These are phyloP conservation scores for Entelexis sorbosivorans DNA, from an alignment of 1,139 yeast species.

Conservation along the genomic window DNA sequence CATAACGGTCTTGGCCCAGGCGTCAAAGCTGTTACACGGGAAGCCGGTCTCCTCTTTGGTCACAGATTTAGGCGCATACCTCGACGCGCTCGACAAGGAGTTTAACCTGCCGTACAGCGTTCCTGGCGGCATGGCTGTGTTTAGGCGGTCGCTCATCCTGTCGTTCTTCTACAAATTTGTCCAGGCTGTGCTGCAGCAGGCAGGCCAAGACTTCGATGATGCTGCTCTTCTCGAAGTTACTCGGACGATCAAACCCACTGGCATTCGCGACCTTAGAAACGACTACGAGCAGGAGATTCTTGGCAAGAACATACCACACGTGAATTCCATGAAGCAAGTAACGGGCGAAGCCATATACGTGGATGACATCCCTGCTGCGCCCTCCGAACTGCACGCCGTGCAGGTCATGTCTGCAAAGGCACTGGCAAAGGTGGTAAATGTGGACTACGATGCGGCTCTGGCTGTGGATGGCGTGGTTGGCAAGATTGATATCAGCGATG, in stretches of 20 bases:
- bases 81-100: slow-evolving; percentile 30
- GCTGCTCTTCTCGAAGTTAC: slow-evolving; percentile 32
- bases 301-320: slow-evolving; percentile 35
- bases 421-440: slow-evolving; percentile 34
- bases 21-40: slow-evolving; percentile 31
- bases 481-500: slow-evolving; percentile 34
- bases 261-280: slow-evolving; percentile 33
- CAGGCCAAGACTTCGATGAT: slow-evolving; percentile 24
- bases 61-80: slow-evolving; percentile 24
- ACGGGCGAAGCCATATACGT: slow-evolving; percentile 38
- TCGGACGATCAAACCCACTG: slow-evolving; percentile 30
- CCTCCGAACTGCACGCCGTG: slow-evolving; percentile 35
- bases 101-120: slow-evolving; percentile 35
- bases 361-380: slow-evolving; percentile 37
- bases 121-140: slow-evolving; percentile 42
- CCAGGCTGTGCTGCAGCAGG: slow-evolving; percentile 25
- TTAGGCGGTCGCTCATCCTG: slow-evolving; percentile 34
- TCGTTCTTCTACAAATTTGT: slow-evolving; percentile 38
- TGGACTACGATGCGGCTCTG: slow-evolving; percentile 33
- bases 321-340: slow-evolving; percentile 37
- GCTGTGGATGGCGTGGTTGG: slow-evolving; percentile 36
- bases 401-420: slow-evolving; percentile 37
- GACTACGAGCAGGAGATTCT: slow-evolving; percentile 32
- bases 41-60: slow-evolving; percentile 23
- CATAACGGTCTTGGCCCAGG: slow-evolving; percentile 33